Conservation (phyloP, 805 yeast species). For the Pichia heedii region DNA sequence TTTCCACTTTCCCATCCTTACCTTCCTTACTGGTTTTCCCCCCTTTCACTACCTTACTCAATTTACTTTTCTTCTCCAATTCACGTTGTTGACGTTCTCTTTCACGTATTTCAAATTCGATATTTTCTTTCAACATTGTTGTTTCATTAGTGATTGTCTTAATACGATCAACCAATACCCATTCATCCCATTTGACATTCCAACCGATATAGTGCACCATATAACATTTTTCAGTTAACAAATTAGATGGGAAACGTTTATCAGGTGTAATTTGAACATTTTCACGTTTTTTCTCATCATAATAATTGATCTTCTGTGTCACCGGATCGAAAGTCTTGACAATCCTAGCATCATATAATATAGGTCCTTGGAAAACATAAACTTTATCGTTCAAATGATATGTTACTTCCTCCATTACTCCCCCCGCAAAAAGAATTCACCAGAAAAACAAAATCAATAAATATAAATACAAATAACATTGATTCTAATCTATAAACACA, state of each 20-base stretch:
- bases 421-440: no score
- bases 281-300: conserved; percentile 29
- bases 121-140: conserved; percentile 48
- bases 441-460: no score
- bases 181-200: conserved; percentile 95
- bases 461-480: no score
- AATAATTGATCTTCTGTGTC: conserved; percentile 27
- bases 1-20: neutral
- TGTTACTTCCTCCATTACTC: neutral
- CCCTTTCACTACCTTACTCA: neutral
- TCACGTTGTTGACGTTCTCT: conserved; percentile 4
- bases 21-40: neutral
- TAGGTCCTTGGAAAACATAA: conserved; percentile 84
- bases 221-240: conserved; percentile 28
- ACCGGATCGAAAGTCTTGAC: conserved; percentile 53
- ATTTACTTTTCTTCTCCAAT: neutral
- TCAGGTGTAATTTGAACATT: conserved; percentile 23
- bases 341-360: conserved; percentile 82
- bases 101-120: conserved; percentile 26
- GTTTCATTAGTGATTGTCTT: conserved; percentile 64
- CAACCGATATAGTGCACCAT: conserved; percentile 90
- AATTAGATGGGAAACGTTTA: conserved; percentile 16
- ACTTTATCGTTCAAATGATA: conserved; percentile 29
- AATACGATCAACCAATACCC: conserved; percentile 71
- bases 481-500: no score